Base-by-base conservation (phyloP, 257 asterid genomes). In the Scutellaria barbata region DNA sequence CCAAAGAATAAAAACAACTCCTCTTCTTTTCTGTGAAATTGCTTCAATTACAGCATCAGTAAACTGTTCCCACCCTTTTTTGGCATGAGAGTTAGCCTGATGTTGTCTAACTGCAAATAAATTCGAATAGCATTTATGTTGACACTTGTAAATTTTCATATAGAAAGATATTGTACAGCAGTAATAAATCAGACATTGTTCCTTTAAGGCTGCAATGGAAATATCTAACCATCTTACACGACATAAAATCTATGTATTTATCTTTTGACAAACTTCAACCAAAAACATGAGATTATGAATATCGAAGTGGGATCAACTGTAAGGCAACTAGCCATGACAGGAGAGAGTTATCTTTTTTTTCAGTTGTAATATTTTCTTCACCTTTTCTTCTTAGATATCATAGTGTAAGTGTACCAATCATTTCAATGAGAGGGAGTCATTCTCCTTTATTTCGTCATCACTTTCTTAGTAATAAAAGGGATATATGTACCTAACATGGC, bases 1-100 rank as follows among this genome's bases (percentile, higher is more conserved):
- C 99, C 99, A 95, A 66, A 95, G 97, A 69, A 95, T 85, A 80
- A 95, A 95, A 71, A 95, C 92, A 69, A 95, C 95, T 76, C 99
- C 99, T 48, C 46, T 81, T 82, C 81, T 87, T 81, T 83, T 84
- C 81, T 71, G 85, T 43, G 99, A 95, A 75, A 92, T 87, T 81
- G 95, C 79, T 79, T 76, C 80, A 57, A 95, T 95, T 42, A 92
- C 92, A 71, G 98, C 87, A 86, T 95, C 99, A 57, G 99, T 95
- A 79, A 95, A 92, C 77, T 84, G 93, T 80, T 95, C 99, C 99
- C 99, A 95, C 41, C 99, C 99, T 69, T 83, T 95, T 63, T 84
- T 89, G 70, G 99, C 93, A 84, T 95, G 99, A 68, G 92, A 92
- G 83, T 89, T 95, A 58, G 99, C 97, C 76, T 92, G 92, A 67